Evolutionary conservation across 805 yeast species (phyloP), one percentile per base, ranked within the genome.

Genomic region (Lipomyces sp.): DNA sequence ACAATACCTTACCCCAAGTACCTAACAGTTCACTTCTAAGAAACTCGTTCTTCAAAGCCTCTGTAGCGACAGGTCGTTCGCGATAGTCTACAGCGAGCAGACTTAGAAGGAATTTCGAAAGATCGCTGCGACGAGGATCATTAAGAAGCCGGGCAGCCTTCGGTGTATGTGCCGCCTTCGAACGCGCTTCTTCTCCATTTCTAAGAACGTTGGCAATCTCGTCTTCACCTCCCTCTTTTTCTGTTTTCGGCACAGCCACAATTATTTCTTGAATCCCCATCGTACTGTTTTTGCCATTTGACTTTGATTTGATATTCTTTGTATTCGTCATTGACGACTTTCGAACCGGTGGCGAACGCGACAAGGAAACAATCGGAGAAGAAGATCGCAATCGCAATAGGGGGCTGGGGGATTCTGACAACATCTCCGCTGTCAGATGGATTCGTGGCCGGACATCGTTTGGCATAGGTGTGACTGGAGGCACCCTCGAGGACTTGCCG

Each of bases 1-100:
- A n/a, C 56, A 64, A 13, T 6, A 67, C 63, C 15, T 56, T 48
- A 24, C 71, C 71, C 71, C 71, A 69, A 4, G 59, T 32, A 3
- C 71, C 71, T 11, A 69, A 42, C 18, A 69, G 56, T 37, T 67
- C 63, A n/a, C 53, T 37, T 15, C 60, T 57, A 33, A 69, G 39
- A 45, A 69, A 69, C 53, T 18, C 57, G 51, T 65, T 54, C 32
- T 64, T 50, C 30, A 69, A 59, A 0, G 69, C 71, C 8, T 69
- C 66, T 4, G 51, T 62, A 2, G 72, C 69, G 15, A 59, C 39
- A 3, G 66, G 60, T 33, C 71, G 61, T 10, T 54, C 10, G 5
- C 30, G 51, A 57, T 48, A 64, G 33, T 69, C 66, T 11, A 67
- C 56, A 2, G 62, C 34, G 8, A 69, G 37, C 24, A 69, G 30